Conservation (phyloP, 2,329 filamentous ascomycete species). For the Talaromyces sp. region DNA sequence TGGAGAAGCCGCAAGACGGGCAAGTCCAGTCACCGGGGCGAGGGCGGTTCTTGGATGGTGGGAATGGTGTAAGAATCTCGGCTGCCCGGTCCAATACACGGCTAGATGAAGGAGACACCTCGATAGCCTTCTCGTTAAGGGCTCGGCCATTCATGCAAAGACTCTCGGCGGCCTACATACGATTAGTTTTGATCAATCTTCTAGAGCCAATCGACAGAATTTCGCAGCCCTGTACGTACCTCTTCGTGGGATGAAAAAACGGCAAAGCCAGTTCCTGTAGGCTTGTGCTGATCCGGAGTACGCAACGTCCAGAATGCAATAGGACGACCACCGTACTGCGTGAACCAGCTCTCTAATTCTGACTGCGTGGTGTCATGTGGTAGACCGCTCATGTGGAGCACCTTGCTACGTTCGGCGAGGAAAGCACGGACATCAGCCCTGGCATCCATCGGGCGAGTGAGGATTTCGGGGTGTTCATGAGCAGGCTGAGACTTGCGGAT, state of each 20-base stretch:
- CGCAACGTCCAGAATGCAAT: conserved; percentile 99
- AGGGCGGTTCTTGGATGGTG: conserved; percentile 95
- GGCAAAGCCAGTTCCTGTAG: conserved; percentile 96
- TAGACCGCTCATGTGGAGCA: conserved; percentile 94
- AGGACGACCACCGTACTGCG: conserved; percentile 92
- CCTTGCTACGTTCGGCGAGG: conserved; percentile 92
- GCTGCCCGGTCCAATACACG: conserved; percentile 91
- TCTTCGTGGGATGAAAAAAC: conserved; percentile 99
- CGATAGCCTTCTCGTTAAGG: conserved; percentile 97
- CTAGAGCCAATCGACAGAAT: neutral
- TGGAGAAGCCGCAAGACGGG: conserved; percentile 96
- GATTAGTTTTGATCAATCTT: conserved; percentile 8
- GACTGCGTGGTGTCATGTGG: conserved; percentile 98
- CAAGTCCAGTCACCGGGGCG: conserved; percentile 98
- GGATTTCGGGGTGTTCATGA: conserved; percentile 89
- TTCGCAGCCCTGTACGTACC: conserved; percentile 48
- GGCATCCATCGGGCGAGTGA: conserved; percentile 94
- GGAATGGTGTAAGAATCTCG: conserved; percentile 94
- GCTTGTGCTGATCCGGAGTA: conserved; percentile 98
- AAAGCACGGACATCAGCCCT: conserved; percentile 95
- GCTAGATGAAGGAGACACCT: conserved; percentile 96
- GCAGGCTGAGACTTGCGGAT: conserved; percentile 94
- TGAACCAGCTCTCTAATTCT: conserved; percentile 99
- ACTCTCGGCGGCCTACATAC: conserved; percentile 79
- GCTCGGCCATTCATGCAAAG: conserved; percentile 99